Evolutionary conservation across 2,329 filamentous ascomycete genomes (phyloP).

Genomic region (Fusarium multiceps): DNA sequence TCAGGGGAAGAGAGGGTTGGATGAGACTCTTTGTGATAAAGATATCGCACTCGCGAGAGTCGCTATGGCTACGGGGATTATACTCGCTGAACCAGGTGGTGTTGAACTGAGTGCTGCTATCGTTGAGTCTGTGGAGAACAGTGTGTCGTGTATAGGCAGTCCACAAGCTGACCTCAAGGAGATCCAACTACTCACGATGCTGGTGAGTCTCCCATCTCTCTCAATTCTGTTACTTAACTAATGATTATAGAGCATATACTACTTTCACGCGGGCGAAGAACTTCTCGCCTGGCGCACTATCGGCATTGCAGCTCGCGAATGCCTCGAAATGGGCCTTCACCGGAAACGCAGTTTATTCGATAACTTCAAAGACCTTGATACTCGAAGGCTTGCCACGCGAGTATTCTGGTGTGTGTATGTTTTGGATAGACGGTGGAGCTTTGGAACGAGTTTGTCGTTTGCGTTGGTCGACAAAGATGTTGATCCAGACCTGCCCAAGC

Average conservation of each 20-base stretch:
- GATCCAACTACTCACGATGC: conserved; percentile 49
- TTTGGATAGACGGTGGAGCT: conserved; percentile 63
- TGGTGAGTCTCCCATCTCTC: too few species aligned
- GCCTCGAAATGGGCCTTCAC: conserved; percentile 62
- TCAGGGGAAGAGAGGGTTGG: neutral
- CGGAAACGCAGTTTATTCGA: conserved; percentile 56
- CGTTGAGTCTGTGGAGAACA: conserved; percentile 47
- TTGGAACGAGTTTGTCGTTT: conserved; percentile 62
- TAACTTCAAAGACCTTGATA: conserved; percentile 49
- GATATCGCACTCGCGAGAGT: conserved; percentile 51
- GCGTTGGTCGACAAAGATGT: conserved; percentile 61
- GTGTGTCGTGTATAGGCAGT: conserved; percentile 45
- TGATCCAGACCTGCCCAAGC: conserved; percentile 60
- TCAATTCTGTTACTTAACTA: too few species aligned
- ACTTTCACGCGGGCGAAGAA: conserved; percentile 61
- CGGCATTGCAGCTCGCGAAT: conserved; percentile 58
- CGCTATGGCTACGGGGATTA: conserved; percentile 49
- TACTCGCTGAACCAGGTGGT: conserved; percentile 49
- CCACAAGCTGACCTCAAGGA: conserved; percentile 50
- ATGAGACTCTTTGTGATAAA: conserved; percentile 19
- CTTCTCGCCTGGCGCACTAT: conserved; percentile 61
- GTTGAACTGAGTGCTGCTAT: conserved; percentile 46
- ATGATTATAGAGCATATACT: conserved; percentile 52
- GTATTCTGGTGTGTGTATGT: conserved; percentile 65
- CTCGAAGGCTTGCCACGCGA: conserved; percentile 49